Evolutionary conservation across 2,329 filamentous ascomycete genomes (phyloP).

Genomic region (Didymella pomorum): DNA sequence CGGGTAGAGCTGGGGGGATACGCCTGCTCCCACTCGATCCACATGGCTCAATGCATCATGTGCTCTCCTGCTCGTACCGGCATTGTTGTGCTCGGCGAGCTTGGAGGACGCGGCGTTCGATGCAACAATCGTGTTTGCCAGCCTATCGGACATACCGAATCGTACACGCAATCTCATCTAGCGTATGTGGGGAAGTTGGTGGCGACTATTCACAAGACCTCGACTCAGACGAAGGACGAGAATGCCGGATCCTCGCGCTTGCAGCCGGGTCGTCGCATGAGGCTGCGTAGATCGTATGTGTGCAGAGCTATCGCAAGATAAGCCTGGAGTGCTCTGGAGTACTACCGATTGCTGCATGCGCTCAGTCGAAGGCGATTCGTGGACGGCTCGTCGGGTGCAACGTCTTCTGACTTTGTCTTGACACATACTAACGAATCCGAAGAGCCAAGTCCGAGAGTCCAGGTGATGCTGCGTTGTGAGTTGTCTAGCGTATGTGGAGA

Average conservation of each 20-base stretch:
- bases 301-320: conserved; percentile 1
- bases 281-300: background rate
- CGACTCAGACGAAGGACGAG: conserved; percentile 5
- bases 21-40: background rate
- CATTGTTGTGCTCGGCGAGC: conserved; percentile 2
- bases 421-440: conserved; percentile 20
- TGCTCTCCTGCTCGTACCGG: background rate
- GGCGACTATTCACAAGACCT: conserved; percentile 22
- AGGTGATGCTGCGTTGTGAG: conserved; percentile 26
- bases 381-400: background rate
- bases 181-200: conserved; percentile 28
- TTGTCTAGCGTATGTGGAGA: conserved; percentile 45
- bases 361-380: conserved; percentile 25
- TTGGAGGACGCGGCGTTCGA: background rate
- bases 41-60: background rate
- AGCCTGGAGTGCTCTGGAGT: background rate
- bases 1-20: background rate
- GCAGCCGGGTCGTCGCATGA: conserved; percentile 25
- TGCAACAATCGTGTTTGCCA: background rate
- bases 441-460: conserved; percentile 7
- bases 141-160: conserved; percentile 23
- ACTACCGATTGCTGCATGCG: background rate
- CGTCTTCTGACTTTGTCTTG: conserved; percentile 28
- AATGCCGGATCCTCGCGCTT: conserved; percentile 12
- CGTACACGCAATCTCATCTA: conserved; percentile 15